Conservation (phyloP, 2,329 filamentous ascomycete species). For the Ascomycota sp. region DNA sequence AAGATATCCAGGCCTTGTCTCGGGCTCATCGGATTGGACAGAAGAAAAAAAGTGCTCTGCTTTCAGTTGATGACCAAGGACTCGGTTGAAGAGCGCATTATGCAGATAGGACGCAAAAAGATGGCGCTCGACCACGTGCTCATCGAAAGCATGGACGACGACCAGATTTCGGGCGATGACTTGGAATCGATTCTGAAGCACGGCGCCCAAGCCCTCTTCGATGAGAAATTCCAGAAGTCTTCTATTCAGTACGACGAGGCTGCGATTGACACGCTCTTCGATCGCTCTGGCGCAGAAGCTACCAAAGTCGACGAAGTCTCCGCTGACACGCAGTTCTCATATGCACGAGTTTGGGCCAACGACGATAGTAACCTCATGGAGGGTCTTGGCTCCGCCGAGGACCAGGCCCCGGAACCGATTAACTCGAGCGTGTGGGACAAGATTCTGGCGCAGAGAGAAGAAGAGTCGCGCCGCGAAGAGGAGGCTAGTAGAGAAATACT, state of each 20-base stretch:
- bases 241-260: slow-evolving; percentile 66
- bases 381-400: slow-evolving; percentile 29
- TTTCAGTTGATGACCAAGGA: slow-evolving; percentile 85
- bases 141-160: slow-evolving; percentile 75
- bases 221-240: slow-evolving; percentile 45
- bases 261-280: slow-evolving; percentile 77
- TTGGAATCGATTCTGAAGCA: slow-evolving; percentile 75
- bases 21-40: slow-evolving; percentile 93
- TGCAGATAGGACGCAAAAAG: slow-evolving; percentile 89
- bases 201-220: slow-evolving; percentile 72
- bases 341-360: slow-evolving; percentile 83
- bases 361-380: slow-evolving; percentile 49
- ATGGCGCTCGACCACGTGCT: slow-evolving; percentile 89
- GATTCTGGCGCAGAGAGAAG: slow-evolving; percentile 68
- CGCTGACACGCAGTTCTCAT: slow-evolving; percentile 66
- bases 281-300: slow-evolving; percentile 63
- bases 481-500: slow-evolving; percentile 51
- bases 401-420: slow-evolving; percentile 31
- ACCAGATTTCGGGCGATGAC: slow-evolving; percentile 61
- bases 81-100: slow-evolving; percentile 84
- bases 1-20: slow-evolving; percentile 89
- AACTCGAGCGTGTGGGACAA: slow-evolving; percentile 70
- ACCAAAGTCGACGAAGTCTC: slow-evolving; percentile 40
- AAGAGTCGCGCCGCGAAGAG: slow-evolving; percentile 52
- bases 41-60: slow-evolving; percentile 78